Evolutionary conservation across 345 rosid genomes (phyloP).

Genomic region (Bretschneidera sinensis): DNA sequence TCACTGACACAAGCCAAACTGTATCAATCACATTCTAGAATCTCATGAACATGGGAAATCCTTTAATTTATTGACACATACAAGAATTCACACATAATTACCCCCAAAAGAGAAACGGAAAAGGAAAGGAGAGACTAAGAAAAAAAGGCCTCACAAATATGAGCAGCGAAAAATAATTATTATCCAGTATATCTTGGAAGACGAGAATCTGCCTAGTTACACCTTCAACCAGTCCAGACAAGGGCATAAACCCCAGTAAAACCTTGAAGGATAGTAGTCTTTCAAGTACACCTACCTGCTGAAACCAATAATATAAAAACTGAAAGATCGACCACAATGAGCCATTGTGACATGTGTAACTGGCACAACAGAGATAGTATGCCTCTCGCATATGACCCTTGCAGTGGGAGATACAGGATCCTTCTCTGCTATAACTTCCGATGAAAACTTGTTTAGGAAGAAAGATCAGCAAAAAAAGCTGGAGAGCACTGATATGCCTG

Average conservation of each 20-base stretch:
- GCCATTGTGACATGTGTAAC: constrained; percentile 86
- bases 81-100: not conserved
- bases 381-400: constrained; percentile 86
- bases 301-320: constrained; percentile 80
- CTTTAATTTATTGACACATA: no score
- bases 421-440: constrained; percentile 76
- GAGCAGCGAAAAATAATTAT: no score
- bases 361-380: constrained; percentile 79
- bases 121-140: not conserved
- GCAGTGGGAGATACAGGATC: constrained; percentile 64
- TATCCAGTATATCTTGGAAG: not conserved
- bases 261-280: constrained; percentile 83
- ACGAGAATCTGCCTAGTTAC: constrained; percentile 14
- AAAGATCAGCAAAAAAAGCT: constrained; percentile 85
- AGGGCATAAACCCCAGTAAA: constrained; percentile 95
- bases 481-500: constrained; percentile 92
- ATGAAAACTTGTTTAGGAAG: constrained; percentile 87
- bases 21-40: no score
- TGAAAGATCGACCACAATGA: constrained; percentile 64
- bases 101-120: not conserved
- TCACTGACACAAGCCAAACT: no score
- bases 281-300: constrained; percentile 83
- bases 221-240: constrained; percentile 86
- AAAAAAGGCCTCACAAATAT: no score
- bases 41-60: not conserved